phyloP scores from a whole-genome alignment of 1,284 basidiomycete genomes.

The Heterobasidion occidentale region DNA sequence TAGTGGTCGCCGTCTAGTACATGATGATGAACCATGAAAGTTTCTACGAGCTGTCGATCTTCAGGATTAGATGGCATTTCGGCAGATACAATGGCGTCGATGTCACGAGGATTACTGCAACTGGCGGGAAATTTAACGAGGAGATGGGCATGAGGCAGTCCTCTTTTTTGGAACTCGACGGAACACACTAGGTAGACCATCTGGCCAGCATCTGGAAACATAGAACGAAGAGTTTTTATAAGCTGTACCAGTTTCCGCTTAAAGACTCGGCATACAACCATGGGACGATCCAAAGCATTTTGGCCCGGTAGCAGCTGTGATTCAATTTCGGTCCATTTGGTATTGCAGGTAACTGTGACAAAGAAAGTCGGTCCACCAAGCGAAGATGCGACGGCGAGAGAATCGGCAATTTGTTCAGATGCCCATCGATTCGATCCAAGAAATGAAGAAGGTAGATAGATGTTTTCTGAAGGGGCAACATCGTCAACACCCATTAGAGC shows the following conservation, averaged over 20 bases:
- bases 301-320: constrained; percentile 22
- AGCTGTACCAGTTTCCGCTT: constrained; percentile 18
- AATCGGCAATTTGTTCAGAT: constrained; percentile 26
- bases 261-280: constrained; percentile 27
- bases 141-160: constrained; percentile 30
- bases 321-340: constrained; percentile 28
- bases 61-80: constrained; percentile 19
- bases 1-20: constrained; percentile 2
- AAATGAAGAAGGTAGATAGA: constrained; percentile 27
- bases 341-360: constrained; percentile 30
- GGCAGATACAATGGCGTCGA: constrained; percentile 24
- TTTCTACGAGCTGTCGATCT: constrained; percentile 16
- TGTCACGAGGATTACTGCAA: constrained; percentile 13
- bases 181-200: constrained; percentile 20
- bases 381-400: constrained; percentile 22
- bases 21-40: constrained; percentile 26
- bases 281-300: constrained; percentile 20
- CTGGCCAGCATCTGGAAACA: constrained; percentile 17
- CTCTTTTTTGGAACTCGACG: constrained; percentile 32
- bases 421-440: constrained; percentile 24
- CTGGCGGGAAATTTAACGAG: constrained; percentile 19
- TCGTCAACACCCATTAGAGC: constrained; percentile 12
- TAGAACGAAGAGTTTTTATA: constrained; percentile 14
- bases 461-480: constrained; percentile 13
- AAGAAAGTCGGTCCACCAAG: constrained; percentile 27